Conservation (phyloP, 73 alveolate species). For the Tetrahymena malaccensis region DNA sequence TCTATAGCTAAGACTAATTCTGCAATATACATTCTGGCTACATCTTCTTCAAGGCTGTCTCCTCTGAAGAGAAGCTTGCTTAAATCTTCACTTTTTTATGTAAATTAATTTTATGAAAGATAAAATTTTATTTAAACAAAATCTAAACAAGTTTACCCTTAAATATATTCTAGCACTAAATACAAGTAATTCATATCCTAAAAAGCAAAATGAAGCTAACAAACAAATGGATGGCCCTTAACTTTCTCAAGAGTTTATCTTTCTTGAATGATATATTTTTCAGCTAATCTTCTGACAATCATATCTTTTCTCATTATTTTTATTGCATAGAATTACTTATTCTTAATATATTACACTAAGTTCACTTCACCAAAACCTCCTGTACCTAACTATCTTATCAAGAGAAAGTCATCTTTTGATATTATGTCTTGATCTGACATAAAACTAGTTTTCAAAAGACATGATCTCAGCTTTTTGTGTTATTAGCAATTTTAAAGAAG, state of each 20-base stretch:
- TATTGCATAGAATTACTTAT: slow-evolving; percentile 1
- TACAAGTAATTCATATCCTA: neutral
- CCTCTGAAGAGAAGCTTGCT: neutral
- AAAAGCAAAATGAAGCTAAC: neutral
- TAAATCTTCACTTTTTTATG: slow-evolving; percentile 8
- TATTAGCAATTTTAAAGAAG: neutral
- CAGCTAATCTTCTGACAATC: neutral
- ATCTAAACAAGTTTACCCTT: neutral
- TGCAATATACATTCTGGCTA: slow-evolving; percentile 70
- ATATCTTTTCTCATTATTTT: slow-evolving; percentile 6
- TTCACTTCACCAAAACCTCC: slow-evolving; percentile 19
- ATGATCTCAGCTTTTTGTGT: neutral
- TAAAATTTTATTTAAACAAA: slow-evolving; percentile 11
- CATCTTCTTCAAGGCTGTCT: neutral
- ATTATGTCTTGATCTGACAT: neutral
- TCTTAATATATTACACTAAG: neutral
- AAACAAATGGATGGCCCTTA: neutral
- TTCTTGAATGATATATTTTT: slow-evolving; percentile 2
- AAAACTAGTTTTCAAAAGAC: neutral
- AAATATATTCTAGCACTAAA: slow-evolving; percentile 18
- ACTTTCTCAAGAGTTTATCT: slow-evolving; percentile 8
- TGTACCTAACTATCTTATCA: neutral
- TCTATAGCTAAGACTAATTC: slow-evolving; percentile 69
- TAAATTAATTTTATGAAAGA: neutral
- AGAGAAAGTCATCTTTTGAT: neutral